Percentiles rank a stretch among this genome's conserved stretches.
Evolutionary conservation across 306 rosid genomes (phyloP).

Genomic region (Astragalus membranaceus): DNA sequence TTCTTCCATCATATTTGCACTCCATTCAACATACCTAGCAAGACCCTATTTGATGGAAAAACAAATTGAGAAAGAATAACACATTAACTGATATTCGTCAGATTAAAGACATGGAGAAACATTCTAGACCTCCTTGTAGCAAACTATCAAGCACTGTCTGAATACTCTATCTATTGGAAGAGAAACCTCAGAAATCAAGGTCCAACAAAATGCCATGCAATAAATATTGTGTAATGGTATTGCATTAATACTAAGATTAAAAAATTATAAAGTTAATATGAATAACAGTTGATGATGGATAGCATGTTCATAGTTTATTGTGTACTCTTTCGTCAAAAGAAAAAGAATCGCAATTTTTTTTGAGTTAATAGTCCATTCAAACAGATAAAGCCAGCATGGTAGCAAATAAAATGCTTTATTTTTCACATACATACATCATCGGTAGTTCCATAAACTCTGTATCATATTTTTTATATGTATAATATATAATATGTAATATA

Average conservation of each 20-base stretch:
- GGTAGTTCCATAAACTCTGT: not conserved
- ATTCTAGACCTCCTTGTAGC: not conserved
- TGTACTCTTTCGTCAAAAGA: not conserved
- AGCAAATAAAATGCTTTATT: not conserved
- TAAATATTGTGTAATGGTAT: not conserved
- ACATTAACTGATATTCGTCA: not conserved
- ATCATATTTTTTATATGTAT: not conserved
- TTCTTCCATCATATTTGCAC: conserved; percentile 98
- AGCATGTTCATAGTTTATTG: not conserved
- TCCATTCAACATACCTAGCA: conserved; percentile 95
- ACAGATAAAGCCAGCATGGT: conserved; percentile 9
- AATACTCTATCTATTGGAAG: not conserved
- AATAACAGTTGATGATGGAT: not conserved
- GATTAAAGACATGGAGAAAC: not conserved
- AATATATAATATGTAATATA: not conserved
- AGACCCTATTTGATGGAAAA: conserved; percentile 47
- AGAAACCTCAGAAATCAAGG: not conserved
- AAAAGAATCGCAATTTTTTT: not conserved
- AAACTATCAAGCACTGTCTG: not conserved
- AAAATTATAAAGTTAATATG: not conserved
- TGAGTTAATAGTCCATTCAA: not conserved
- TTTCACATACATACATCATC: not conserved
- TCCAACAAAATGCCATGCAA: not conserved
- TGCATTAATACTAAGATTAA: not conserved
- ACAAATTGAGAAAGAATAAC: conserved; percentile 6